These are phyloP conservation scores for Eurotiales sp. DNA, from an alignment of 2,329 filamentous ascomycete species.

Conservation along the genomic window DNA sequence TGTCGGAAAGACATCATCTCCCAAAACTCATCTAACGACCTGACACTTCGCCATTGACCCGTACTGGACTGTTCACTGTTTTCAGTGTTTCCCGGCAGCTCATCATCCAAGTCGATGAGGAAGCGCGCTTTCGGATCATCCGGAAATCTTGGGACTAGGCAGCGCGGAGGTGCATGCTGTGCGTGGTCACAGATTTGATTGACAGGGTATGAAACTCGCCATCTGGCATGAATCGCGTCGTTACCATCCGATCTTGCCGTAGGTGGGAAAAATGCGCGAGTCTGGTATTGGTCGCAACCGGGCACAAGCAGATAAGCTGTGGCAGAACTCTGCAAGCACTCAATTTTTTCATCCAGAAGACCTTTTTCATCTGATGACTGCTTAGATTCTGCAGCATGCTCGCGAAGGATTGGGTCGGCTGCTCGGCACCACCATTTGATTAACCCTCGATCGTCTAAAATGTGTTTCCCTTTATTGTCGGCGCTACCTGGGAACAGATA, in stretches of 20 bases:
- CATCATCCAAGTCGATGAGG: conserved; percentile 82
- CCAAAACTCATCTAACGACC: conserved; percentile 89
- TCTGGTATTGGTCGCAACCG: conserved; percentile 78
- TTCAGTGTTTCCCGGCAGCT: conserved; percentile 53
- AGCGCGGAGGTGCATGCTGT: conserved; percentile 67
- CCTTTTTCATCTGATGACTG: conserved; percentile 25
- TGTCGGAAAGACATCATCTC: conserved; percentile 97
- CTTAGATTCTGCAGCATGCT: conserved; percentile 39
- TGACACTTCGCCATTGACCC: conserved; percentile 79
- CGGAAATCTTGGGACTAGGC: conserved; percentile 83
- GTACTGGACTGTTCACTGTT: conserved; percentile 30
- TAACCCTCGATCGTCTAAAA: conserved; percentile 82
- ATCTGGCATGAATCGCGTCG: conserved; percentile 31
- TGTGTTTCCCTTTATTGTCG: conserved; percentile 80
- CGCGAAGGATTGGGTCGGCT: conserved; percentile 68
- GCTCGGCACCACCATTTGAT: conserved; percentile 96
- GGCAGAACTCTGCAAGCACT: conserved; percentile 39
- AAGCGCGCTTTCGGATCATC: conserved; percentile 94
- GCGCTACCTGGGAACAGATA: conserved; percentile 93
- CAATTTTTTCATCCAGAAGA: conserved; percentile 24
- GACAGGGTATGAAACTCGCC: conserved; percentile 64
- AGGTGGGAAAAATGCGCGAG: conserved; percentile 69
- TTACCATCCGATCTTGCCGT: conserved; percentile 38
- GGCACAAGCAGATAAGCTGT: conserved; percentile 84
- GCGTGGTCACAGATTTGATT: conserved; percentile 67